Evolutionary conservation across 805 yeast genomes (phyloP), one percentile per base, ranked within the genome.

Genomic region (Yarrowia phangngaensis): DNA sequence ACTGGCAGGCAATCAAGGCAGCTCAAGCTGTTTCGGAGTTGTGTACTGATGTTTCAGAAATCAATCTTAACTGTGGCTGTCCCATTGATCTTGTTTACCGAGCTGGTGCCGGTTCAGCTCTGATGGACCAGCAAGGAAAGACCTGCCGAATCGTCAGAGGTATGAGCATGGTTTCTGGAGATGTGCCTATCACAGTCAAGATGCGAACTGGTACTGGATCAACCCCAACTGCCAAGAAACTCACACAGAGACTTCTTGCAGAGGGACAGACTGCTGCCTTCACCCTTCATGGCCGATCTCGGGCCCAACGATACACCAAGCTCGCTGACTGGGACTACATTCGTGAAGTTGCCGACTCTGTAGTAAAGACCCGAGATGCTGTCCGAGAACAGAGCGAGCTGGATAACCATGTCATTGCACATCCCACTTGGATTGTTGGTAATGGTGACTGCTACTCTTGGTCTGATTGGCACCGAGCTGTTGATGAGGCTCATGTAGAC

Each of bases 261-360:
- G 95, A 87, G 60, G 80, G 87, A 14, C 89, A 84, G 56, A 85
- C 83, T 8, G 90, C 89, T 4, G 94, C 95, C 1, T 80, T 92
- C 55, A 92, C 97, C 2, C 69, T 92, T 48, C 99, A 92, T 60
- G 99, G 99, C 22, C 78, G 99, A 60, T 84, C 97, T 2, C 78
- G 98, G 60, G 95, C 89, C 63, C 99, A 92, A 69, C 72, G 99
- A 54, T 92, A 92, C 65, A 84, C 97, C 1, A 78, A 76, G 57
- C 82, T 78, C 56, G 96, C 97, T 1, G 87, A 92, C 65, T 92
- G 99, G 99, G 78, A 77, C 14, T 92, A 92, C 64, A 78, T 92
- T 54, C 71, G 75, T 5, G 79, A 80, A 54, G 83, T 85, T 22
- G 95, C 90, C 9, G 64, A 72, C 50, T 70, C 79, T 4, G 82